Conservation (phyloP, 2,329 filamentous ascomycete genomes). For the Diaporthe sp. region DNA sequence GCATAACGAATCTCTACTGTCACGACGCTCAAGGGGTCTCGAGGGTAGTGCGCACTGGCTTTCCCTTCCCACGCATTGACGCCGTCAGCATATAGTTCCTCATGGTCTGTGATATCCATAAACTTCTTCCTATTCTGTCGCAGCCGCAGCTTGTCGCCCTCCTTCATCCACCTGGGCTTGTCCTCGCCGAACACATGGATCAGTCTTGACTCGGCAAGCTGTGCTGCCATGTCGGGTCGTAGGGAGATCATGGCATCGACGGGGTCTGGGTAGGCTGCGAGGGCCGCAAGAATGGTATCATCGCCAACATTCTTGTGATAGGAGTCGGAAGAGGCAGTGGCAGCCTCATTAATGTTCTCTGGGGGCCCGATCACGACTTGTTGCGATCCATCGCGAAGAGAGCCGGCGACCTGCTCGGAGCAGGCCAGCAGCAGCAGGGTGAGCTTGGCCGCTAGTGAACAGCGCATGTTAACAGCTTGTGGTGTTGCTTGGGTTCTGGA, state of each 20-base stretch:
- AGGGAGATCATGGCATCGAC: slow-evolving; percentile 39
- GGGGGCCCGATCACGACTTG: slow-evolving; percentile 34
- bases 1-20: not conserved
- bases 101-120: slow-evolving; percentile 78
- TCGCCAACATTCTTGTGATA: slow-evolving; percentile 12
- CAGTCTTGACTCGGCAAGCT: slow-evolving; percentile 62
- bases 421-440: slow-evolving; percentile 25
- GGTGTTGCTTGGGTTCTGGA: not conserved
- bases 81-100: slow-evolving; percentile 59
- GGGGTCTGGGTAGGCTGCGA: slow-evolving; percentile 29
- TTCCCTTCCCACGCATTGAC: slow-evolving; percentile 46
- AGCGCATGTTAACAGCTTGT: slow-evolving; percentile 27
- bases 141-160: slow-evolving; percentile 80
- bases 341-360: not conserved
- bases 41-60: slow-evolving; percentile 46
- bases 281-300: slow-evolving; percentile 33
- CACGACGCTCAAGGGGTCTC: not conserved
- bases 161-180: slow-evolving; percentile 76
- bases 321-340: not conserved
- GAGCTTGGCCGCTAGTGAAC: slow-evolving; percentile 8
- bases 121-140: slow-evolving; percentile 77
- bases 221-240: slow-evolving; percentile 36
- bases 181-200: slow-evolving; percentile 76
- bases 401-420: slow-evolving; percentile 32
- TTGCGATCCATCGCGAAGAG: slow-evolving; percentile 27